A percentile compares a stretch with the other conserved stretches of the same genome.
phyloP scores from a whole-genome alignment of 1,284 basidiomycete genomes.

The Kalmanozyma brasiliensis region DNA sequence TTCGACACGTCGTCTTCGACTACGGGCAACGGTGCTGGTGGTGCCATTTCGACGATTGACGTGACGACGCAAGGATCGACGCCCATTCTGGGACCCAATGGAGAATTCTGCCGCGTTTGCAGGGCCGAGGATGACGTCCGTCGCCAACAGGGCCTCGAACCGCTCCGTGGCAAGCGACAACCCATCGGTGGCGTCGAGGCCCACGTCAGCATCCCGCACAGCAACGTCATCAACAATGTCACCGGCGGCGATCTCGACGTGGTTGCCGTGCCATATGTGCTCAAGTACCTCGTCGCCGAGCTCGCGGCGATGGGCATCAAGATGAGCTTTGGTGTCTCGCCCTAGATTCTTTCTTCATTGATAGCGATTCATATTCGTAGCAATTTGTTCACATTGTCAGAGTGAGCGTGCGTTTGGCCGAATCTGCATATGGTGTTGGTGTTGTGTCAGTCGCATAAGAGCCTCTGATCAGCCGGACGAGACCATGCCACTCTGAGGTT shows the following conservation, averaged over 20 bases:
- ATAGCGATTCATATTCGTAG: too few relatives aligned
- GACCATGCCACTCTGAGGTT: too few relatives aligned
- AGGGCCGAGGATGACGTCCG: slow-evolving; percentile 48
- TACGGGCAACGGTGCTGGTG: slow-evolving; percentile 6
- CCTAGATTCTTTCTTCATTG: slow-evolving; percentile 1
- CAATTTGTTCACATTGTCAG: too few relatives aligned
- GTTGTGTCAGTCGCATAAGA: too few relatives aligned
- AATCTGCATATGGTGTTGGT: too few relatives aligned
- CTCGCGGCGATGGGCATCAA: slow-evolving; percentile 74
- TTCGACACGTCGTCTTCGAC: slow-evolving; percentile 47
- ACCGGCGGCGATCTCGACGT: slow-evolving; percentile 62
- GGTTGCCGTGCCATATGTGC: slow-evolving; percentile 87
- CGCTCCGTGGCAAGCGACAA: slow-evolving; percentile 36
- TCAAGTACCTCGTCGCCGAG: slow-evolving; percentile 71
- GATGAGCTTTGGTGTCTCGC: slow-evolving; percentile 65
- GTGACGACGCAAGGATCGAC: slow-evolving; percentile 23
- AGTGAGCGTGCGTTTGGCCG: too few relatives aligned
- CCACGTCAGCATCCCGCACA: slow-evolving; percentile 41
- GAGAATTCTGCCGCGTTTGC: slow-evolving; percentile 66
- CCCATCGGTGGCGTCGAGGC: slow-evolving; percentile 45
- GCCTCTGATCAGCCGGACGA: too few relatives aligned
- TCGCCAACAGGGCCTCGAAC: slow-evolving; percentile 35
- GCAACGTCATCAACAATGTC: slow-evolving; percentile 45
- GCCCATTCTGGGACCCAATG: slow-evolving; percentile 58
- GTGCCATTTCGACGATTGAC: slow-evolving; percentile 42